These are phyloP conservation scores for Alternaria sp. DNA, from an alignment of 2,329 filamentous ascomycete genomes.

Conservation along the genomic window DNA sequence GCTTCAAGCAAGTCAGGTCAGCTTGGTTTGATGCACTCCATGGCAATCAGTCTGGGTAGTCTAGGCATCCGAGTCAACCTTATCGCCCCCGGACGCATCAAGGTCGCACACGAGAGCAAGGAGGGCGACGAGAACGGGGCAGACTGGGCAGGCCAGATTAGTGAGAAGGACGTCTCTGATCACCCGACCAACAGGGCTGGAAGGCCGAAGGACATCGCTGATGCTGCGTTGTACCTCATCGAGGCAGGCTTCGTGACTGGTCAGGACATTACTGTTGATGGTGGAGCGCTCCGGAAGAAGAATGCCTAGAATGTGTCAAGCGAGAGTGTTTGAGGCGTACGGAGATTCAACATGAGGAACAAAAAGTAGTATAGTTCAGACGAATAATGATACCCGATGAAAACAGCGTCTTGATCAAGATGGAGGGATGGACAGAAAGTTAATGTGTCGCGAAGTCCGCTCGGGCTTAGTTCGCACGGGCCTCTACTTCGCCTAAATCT, in stretches of 20 bases:
- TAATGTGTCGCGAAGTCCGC: background rate
- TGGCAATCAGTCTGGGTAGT: slow-evolving; percentile 55
- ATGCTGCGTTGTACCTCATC: slow-evolving; percentile 52
- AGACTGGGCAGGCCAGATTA: slow-evolving; percentile 46
- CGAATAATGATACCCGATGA: background rate
- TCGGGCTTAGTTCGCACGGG: slow-evolving; percentile 1
- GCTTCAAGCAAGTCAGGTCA: slow-evolving; percentile 60
- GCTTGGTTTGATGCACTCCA: slow-evolving; percentile 58
- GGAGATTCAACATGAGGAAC: background rate
- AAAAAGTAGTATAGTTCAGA: background rate
- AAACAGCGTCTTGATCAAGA: background rate
- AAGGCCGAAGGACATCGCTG: slow-evolving; percentile 54
- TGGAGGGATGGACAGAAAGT: background rate
- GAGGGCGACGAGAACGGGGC: slow-evolving; percentile 52
- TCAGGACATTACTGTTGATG: slow-evolving; percentile 47
- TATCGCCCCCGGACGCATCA: slow-evolving; percentile 56
- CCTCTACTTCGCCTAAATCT: slow-evolving; percentile 6
- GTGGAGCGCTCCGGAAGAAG: slow-evolving; percentile 47
- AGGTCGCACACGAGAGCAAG: slow-evolving; percentile 55
- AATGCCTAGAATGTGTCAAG: slow-evolving; percentile 2
- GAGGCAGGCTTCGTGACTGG: slow-evolving; percentile 49
- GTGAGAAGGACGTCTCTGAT: slow-evolving; percentile 50
- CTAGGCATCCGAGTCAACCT: slow-evolving; percentile 57
- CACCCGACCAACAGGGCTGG: slow-evolving; percentile 55
- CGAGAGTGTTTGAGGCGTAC: background rate